Conservation (phyloP, 192 early-diverging fungal species). For the Phlyctochytrium planicorne region DNA sequence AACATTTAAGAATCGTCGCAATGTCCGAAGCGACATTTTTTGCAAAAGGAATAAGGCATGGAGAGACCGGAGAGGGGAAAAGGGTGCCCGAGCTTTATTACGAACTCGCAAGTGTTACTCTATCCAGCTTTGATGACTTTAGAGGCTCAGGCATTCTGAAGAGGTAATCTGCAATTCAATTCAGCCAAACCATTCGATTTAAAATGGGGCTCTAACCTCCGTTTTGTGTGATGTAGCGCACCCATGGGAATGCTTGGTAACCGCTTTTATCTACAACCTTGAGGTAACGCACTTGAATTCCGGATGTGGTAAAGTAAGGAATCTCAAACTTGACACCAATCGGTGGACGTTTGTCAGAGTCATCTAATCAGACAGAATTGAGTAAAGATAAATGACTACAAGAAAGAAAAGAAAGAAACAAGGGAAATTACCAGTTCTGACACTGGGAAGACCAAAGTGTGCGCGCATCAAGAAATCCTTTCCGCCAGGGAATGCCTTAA, state of each 20-base stretch:
- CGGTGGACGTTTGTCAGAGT: constrained; percentile 85
- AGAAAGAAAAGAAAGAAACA: constrained; percentile 70
- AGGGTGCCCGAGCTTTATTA: no score
- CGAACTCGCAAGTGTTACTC: constrained; percentile 7
- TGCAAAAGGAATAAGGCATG: no score
- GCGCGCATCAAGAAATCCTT: constrained; percentile 91
- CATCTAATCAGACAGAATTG: constrained; percentile 81
- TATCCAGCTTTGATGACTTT: constrained; percentile 61
- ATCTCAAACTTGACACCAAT: constrained; percentile 91
- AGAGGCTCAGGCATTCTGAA: constrained; percentile 86
- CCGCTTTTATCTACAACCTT: constrained; percentile 96
- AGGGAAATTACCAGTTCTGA: constrained; percentile 71
- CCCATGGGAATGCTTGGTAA: constrained; percentile 98
- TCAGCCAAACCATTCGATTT: neutral
- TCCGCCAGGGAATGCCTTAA: constrained; percentile 97
- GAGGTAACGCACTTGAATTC: constrained; percentile 93
- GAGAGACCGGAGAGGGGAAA: no score
- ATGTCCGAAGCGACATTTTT: no score
- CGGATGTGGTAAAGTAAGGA: constrained; percentile 78
- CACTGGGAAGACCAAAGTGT: constrained; percentile 40
- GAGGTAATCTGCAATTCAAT: constrained; percentile 73
- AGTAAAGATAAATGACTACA: no score
- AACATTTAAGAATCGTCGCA: no score
- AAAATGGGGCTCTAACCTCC: constrained; percentile 31
- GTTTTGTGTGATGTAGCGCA: constrained; percentile 90